phyloP scores from a whole-genome alignment of 1,284 basidiomycete genomes.

The Agroathelia rolfsii region DNA sequence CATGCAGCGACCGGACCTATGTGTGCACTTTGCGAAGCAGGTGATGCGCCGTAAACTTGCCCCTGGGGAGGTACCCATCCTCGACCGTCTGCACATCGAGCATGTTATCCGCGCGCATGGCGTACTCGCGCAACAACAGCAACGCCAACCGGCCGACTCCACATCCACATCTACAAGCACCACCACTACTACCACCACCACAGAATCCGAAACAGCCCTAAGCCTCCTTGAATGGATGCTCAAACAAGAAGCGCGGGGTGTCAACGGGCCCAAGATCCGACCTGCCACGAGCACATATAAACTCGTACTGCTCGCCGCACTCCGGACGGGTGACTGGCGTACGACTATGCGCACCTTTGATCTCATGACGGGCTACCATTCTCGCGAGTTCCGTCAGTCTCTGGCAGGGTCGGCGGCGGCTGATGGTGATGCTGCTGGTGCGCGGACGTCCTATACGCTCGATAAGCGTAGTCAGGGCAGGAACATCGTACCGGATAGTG shows the following conservation, averaged over 20 bases:
- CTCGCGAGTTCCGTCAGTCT: slow-evolving; percentile 38
- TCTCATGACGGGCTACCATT: slow-evolving; percentile 54
- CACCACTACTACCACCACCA: slow-evolving; percentile 19
- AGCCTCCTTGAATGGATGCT: slow-evolving; percentile 57
- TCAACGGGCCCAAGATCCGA: slow-evolving; percentile 31
- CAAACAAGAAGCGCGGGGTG: slow-evolving; percentile 30
- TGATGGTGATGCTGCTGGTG: slow-evolving; percentile 31
- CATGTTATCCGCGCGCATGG: slow-evolving; percentile 44
- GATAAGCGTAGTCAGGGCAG: slow-evolving; percentile 31
- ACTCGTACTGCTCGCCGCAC: slow-evolving; percentile 48
- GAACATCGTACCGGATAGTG: slow-evolving; percentile 33
- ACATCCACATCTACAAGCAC: slow-evolving; percentile 21
- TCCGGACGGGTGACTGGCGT: slow-evolving; percentile 51
- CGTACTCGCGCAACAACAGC: slow-evolving; percentile 32
- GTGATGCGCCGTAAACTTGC: slow-evolving; percentile 30
- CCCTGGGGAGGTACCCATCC: slow-evolving; percentile 24
- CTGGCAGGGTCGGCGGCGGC: no score
- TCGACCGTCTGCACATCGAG: slow-evolving; percentile 46
- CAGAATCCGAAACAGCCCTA: slow-evolving; percentile 32
- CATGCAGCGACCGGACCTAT: slow-evolving; percentile 33
- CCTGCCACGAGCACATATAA: slow-evolving; percentile 42
- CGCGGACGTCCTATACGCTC: slow-evolving; percentile 21
- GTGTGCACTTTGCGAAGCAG: slow-evolving; percentile 47
- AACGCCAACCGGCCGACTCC: slow-evolving; percentile 19
- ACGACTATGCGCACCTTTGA: slow-evolving; percentile 46